Conservation (phyloP, 2,329 filamentous ascomycete genomes). For the Calonectria multiphialidica region DNA sequence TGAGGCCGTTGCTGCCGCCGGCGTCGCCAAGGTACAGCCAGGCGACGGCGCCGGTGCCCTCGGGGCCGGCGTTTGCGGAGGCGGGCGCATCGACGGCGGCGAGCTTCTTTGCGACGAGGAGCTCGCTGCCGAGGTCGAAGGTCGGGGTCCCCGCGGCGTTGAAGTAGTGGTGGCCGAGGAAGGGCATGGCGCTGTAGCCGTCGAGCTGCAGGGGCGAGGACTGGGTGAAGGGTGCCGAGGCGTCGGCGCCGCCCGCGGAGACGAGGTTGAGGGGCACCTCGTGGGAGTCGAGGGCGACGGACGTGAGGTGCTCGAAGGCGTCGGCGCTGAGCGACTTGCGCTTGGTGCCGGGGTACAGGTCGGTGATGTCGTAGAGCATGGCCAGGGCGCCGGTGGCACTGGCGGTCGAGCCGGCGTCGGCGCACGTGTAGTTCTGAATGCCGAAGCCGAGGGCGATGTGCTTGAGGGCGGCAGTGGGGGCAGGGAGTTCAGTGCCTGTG, state of each 20-base stretch:
- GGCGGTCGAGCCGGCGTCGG: slow-evolving; percentile 48
- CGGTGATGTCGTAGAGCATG: slow-evolving; percentile 69
- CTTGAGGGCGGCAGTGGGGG: slow-evolving; percentile 57
- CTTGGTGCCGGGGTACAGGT: slow-evolving; percentile 61
- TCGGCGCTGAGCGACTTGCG: slow-evolving; percentile 50
- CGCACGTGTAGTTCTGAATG: slow-evolving; percentile 78
- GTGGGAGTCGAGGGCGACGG: slow-evolving; percentile 54
- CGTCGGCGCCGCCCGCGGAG: slow-evolving; percentile 54
- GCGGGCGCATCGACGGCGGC: slow-evolving; percentile 64
- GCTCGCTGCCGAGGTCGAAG: slow-evolving; percentile 65
- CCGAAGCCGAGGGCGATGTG: slow-evolving; percentile 73
- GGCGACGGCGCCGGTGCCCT: slow-evolving; percentile 64
- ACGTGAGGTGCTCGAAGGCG: slow-evolving; percentile 56
- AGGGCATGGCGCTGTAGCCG: slow-evolving; percentile 50
- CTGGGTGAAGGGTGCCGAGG: slow-evolving; percentile 58
- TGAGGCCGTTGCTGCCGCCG: slow-evolving; percentile 53
- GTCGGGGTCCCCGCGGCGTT: slow-evolving; percentile 64
- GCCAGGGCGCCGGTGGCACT: slow-evolving; percentile 67
- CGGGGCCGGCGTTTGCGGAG: slow-evolving; percentile 58
- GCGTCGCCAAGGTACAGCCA: slow-evolving; percentile 64
- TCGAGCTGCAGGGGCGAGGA: slow-evolving; percentile 53
- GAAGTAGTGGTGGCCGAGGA: slow-evolving; percentile 78
- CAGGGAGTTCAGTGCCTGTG: slow-evolving; percentile 58
- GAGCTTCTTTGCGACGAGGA: slow-evolving; percentile 62
- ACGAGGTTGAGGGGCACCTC: slow-evolving; percentile 63